Evolutionary conservation across 306 rosid species (phyloP).

Genomic region (Crotalaria pallida): DNA sequence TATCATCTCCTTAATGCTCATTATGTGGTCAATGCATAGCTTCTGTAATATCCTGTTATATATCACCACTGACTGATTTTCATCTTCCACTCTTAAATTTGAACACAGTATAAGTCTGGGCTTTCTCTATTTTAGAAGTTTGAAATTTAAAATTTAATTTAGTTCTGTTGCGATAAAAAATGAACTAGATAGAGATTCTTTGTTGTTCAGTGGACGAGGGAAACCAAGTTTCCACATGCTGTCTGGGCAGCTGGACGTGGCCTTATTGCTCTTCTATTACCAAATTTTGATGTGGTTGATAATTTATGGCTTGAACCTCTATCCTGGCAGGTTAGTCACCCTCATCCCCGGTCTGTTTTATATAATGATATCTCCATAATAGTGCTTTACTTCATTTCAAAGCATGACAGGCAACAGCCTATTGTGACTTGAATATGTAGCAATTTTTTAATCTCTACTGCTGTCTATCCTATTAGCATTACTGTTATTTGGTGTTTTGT

Average conservation of each 20-base stretch:
- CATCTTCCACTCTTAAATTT: slow-evolving; percentile 17
- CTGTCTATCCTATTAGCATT: slow-evolving; percentile 2
- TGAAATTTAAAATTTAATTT: slow-evolving; percentile 6
- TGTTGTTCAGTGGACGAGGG: slow-evolving; percentile 78
- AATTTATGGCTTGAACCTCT: slow-evolving; percentile 94
- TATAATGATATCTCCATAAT: background rate
- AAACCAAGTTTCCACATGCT: slow-evolving; percentile 90
- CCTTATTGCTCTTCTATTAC: slow-evolving; percentile 75
- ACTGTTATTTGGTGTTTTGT: background rate
- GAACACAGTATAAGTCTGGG: background rate
- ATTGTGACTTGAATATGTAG: background rate
- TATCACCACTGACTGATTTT: slow-evolving; percentile 1
- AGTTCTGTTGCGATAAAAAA: slow-evolving; percentile 21
- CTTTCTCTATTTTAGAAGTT: slow-evolving; percentile 1
- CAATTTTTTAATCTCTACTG: background rate
- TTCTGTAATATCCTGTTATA: slow-evolving; percentile 12
- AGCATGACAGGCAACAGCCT: background rate
- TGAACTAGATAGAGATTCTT: slow-evolving; percentile 13
- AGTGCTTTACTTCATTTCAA: background rate
- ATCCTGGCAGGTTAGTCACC: slow-evolving; percentile 86
- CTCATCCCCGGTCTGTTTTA: slow-evolving; percentile 12
- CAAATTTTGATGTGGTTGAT: slow-evolving; percentile 83
- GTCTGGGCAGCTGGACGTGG: slow-evolving; percentile 99
- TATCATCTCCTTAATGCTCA: slow-evolving; percentile 8
- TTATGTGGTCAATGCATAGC: slow-evolving; percentile 5